phyloP scores from a whole-genome alignment of 768 basidiomycete genomes.

The Termitomyces sp. region DNA sequence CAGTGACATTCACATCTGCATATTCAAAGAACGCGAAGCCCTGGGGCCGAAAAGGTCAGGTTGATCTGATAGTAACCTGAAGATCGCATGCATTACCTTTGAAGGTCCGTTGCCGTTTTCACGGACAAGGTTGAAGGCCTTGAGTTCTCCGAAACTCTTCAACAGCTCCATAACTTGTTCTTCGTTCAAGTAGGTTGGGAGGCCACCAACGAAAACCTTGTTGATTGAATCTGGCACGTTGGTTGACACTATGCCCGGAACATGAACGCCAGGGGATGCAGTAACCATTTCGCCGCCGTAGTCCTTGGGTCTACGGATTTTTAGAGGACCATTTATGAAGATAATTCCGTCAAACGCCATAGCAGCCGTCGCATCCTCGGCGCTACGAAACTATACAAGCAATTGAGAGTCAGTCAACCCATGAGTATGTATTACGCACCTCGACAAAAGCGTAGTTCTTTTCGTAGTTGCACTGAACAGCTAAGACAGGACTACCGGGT shows the following conservation, averaged over 20 bases:
- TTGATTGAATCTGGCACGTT: slow-evolving; percentile 97
- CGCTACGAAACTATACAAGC: slow-evolving; percentile 82
- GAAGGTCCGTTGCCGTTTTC: slow-evolving; percentile 86
- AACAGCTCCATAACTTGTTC: slow-evolving; percentile 98
- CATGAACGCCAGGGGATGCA: slow-evolving; percentile 62
- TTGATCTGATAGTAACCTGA: not conserved
- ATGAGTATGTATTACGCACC: slow-evolving; percentile 38
- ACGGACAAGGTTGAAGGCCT: slow-evolving; percentile 96
- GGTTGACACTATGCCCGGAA: slow-evolving; percentile 93
- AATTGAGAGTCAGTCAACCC: slow-evolving; percentile 2
- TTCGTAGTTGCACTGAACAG: slow-evolving; percentile 95
- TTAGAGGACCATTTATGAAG: slow-evolving; percentile 91
- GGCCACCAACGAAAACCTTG: slow-evolving; percentile 95
- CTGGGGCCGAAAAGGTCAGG: slow-evolving; percentile 36
- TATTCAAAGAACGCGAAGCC: slow-evolving; percentile 99
- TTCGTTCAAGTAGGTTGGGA: slow-evolving; percentile 94
- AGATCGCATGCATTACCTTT: slow-evolving; percentile 48
- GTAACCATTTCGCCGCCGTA: slow-evolving; percentile 71
- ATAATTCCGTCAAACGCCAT: slow-evolving; percentile 98
- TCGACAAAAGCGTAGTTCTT: slow-evolving; percentile 99
- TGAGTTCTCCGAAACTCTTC: slow-evolving; percentile 95
- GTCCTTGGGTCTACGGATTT: slow-evolving; percentile 97
- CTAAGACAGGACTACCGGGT: slow-evolving; percentile 86
- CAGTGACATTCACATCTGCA: slow-evolving; percentile 82
- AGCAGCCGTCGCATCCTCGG: slow-evolving; percentile 93